A percentile compares a stretch with the other conserved stretches of the same genome.
phyloP scores from a whole-genome alignment of 2,329 filamentous ascomycete genomes.

The Ophiostoma sp. region DNA sequence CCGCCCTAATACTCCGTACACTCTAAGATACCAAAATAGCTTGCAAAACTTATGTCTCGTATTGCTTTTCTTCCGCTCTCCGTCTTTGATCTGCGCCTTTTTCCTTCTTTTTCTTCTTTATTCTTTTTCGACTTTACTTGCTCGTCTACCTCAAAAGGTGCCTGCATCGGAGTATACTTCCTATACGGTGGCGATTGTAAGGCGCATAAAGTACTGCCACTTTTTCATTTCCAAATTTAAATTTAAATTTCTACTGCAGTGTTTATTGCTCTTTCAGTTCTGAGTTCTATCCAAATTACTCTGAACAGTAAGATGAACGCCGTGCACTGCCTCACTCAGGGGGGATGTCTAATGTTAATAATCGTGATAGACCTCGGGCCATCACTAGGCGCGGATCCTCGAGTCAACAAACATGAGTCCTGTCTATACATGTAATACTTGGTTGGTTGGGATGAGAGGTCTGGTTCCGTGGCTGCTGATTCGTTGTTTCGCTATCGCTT shows the following conservation, averaged over 20 bases:
- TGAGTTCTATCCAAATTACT: not conserved
- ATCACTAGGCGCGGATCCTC: not conserved
- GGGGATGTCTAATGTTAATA: not conserved
- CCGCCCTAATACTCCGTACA: not conserved
- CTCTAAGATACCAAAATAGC: not conserved
- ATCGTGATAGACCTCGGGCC: not conserved
- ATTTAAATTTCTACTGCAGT: not conserved
- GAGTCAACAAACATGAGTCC: not conserved
- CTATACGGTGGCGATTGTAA: not conserved
- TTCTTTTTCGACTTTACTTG: not conserved
- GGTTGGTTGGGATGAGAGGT: too few relatives aligned
- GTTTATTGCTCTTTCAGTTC: not conserved
- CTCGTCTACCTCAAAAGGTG: not conserved
- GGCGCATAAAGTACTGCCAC: conserved; percentile 7
- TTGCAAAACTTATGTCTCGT: not conserved
- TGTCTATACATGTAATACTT: too few relatives aligned
- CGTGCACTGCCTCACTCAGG: not conserved
- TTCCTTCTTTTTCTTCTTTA: not conserved
- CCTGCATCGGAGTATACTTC: not conserved
- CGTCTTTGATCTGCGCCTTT: not conserved
- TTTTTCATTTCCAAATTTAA: not conserved
- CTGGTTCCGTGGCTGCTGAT: not conserved
- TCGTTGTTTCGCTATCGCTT: not conserved
- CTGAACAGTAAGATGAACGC: not conserved
- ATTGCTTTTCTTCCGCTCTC: not conserved